phyloP scores from a whole-genome alignment of 2,329 filamentous ascomycete species.

The Verticillium longisporum region DNA sequence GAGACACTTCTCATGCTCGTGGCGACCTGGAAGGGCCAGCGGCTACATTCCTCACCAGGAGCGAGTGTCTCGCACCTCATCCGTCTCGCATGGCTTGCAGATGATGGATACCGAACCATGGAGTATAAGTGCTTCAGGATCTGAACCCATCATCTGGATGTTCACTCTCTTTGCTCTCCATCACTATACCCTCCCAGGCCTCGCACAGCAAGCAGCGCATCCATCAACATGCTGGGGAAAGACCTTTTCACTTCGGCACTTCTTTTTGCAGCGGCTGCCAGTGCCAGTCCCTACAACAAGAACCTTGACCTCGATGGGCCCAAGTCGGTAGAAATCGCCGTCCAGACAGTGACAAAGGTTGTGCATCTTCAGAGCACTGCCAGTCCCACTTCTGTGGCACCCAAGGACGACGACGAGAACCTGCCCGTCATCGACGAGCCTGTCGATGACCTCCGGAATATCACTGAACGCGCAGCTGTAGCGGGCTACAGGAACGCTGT shows the following conservation, averaged over 20 bases:
- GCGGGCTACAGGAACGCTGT: constrained; percentile 29
- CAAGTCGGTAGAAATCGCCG: not conserved
- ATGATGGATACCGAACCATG: not conserved
- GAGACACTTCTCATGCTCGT: not conserved
- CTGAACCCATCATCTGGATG: not conserved
- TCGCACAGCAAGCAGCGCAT: not conserved
- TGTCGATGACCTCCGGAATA: not conserved
- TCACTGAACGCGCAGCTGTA: not conserved
- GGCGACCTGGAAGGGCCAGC: not conserved
- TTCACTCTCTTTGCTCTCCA: not conserved
- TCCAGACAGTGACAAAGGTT: not conserved
- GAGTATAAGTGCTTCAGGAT: not conserved
- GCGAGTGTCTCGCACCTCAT: not conserved
- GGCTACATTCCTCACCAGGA: not conserved
- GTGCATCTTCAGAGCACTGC: not conserved
- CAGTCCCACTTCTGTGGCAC: not conserved
- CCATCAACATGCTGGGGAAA: not conserved
- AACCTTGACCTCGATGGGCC: not conserved
- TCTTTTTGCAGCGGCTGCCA: not conserved
- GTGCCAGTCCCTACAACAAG: constrained; percentile 1
- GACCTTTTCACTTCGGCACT: not conserved
- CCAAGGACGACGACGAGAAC: not conserved
- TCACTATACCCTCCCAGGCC: not conserved
- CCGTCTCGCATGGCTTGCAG: not conserved
- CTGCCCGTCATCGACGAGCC: not conserved